A percentile compares a stretch with the other conserved stretches of the same genome.
Evolutionary conservation across 305 asterid species (phyloP).

Genomic region (Solanum hybrid): DNA sequence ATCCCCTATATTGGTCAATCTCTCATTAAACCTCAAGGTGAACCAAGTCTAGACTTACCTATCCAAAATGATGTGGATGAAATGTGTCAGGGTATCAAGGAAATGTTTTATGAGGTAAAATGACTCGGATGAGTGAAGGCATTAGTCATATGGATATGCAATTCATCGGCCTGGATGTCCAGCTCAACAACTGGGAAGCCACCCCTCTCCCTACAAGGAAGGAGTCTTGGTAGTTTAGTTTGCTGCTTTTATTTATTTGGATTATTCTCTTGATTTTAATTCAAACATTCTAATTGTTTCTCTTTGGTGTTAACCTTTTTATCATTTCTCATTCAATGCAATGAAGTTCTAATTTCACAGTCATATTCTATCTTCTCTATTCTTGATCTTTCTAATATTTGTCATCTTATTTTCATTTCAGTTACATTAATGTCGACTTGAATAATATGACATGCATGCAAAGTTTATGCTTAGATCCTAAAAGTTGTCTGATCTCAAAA

Average conservation of each 20-base stretch:
- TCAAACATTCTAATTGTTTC: neutral
- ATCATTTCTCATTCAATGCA: neutral
- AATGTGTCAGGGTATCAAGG: too few relatives aligned
- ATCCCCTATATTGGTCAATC: neutral
- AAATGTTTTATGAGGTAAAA: neutral
- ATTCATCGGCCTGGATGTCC: accelerated
- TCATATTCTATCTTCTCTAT: too few relatives aligned
- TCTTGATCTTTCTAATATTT: neutral
- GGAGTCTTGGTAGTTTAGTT: neutral
- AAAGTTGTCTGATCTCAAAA: neutral
- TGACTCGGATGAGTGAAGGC: neutral
- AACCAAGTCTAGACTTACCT: neutral
- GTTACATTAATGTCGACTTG: neutral
- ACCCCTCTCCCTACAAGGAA: neutral
- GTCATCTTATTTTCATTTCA: neutral
- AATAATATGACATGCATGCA: neutral
- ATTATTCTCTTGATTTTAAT: neutral
- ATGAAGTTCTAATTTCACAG: neutral
- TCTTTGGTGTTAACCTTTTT: neutral
- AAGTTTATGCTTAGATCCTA: neutral
- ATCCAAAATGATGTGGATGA: too few relatives aligned
- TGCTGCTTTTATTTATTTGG: neutral
- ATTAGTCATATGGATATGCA: neutral
- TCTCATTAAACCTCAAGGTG: neutral
- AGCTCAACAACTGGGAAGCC: neutral